Percentiles rank a stretch among this genome's conserved stretches.
Evolutionary conservation across 257 asterid species (phyloP).

Genomic region (Voacanga thouarsii): DNA sequence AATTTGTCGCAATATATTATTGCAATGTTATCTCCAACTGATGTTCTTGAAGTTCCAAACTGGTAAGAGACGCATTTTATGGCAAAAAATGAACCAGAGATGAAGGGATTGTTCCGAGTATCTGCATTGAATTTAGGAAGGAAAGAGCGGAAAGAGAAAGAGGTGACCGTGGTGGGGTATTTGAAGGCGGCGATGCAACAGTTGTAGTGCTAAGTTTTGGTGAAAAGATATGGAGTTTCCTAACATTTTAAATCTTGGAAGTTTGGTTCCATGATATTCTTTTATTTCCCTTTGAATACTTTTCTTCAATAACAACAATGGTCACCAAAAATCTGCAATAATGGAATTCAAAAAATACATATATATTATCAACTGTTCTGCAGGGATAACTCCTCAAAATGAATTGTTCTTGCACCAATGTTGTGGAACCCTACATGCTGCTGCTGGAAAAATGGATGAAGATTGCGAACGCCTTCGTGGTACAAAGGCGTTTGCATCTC

Average conservation of each 20-base stretch:
- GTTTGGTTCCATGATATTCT: background rate
- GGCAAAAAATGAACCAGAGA: no score
- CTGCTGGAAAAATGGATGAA: conserved; percentile 75
- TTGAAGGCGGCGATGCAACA: no score
- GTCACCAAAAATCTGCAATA: background rate
- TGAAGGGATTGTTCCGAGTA: no score
- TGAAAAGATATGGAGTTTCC: background rate
- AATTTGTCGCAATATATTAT: no score
- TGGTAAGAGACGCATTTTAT: no score
- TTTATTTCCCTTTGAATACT: background rate
- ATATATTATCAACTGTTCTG: conserved; percentile 8
- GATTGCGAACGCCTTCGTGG: conserved; percentile 56
- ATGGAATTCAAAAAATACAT: background rate
- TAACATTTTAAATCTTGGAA: background rate
- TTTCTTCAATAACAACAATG: background rate
- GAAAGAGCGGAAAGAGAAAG: no score
- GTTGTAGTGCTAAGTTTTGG: no score
- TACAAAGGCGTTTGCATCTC: conserved; percentile 85
- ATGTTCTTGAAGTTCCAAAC: no score
- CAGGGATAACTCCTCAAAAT: background rate
- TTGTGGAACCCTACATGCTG: conserved; percentile 23
- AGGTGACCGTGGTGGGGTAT: no score
- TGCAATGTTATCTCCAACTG: no score
- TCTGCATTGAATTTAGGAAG: no score
- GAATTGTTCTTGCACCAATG: conserved; percentile 16